Evolutionary conservation across 2,329 filamentous ascomycete genomes (phyloP), one percentile per base, ranked within the genome.

Genomic region (Monosporascus sp.): DNA sequence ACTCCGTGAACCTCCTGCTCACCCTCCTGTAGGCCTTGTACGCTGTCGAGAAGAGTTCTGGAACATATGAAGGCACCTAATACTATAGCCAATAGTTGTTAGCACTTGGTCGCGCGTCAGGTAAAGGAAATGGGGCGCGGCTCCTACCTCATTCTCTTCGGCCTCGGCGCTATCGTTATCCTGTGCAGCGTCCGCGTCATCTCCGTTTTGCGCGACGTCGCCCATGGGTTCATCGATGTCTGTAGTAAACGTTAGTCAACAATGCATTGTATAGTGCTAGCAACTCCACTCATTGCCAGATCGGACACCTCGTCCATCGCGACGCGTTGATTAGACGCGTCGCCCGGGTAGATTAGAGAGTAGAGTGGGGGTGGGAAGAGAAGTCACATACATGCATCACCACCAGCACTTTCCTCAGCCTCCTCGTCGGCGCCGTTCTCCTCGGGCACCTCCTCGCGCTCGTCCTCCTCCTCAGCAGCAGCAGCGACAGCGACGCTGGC

Each of bases 341-440:
- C 31, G 5, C 31, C 4, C 31, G 4, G 31, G 11, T 35, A 14
- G 31, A 35, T 14, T 35, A 5, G 9, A 14, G 4, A 5, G 31
- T 14, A 18, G 9, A 20, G 18, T 9, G 22, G 39, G 22, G 6
- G 5, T 18, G 24, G 24, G 17, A 24, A n/a, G 11, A 20, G 18
- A 14, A 27, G 5, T 46, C 43, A 46, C 43, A 24, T 46, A 46
- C 43, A 14, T 24, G 24, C 15, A 9, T 31, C 43, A 46, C 5
- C 43, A 27, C 3, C 43, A n/a, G 6, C 25, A 45, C 22, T 24
- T 6, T 57, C 52, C 14, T 67, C 68, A 6, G 56, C 52, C 47
- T 65, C 65, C 6, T 59, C 51, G 8, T 48, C 59, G 5, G 35
- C 59, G 11, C 37, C 51, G 37, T 45, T 52, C 55, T 61, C 58